Evolutionary conservation across 768 basidiomycete species (phyloP).

Genomic region (Tulasnella sp.): DNA sequence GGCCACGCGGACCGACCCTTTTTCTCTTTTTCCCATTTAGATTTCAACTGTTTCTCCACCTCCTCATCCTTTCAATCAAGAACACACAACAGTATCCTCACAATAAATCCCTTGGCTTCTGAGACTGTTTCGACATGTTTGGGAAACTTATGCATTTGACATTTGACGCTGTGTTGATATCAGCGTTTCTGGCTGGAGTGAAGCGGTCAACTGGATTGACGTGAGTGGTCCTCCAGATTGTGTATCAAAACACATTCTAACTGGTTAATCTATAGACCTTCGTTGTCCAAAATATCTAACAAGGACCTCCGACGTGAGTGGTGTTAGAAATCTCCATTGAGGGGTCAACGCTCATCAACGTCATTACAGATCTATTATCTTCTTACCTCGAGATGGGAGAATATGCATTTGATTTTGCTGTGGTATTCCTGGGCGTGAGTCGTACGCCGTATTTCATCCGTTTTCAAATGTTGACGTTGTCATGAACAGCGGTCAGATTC

Average conservation of each 20-base stretch:
- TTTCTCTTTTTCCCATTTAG: too few relatives aligned
- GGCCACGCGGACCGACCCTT: too few relatives aligned
- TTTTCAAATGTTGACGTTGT: constrained; percentile 9
- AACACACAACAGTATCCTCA: too few relatives aligned
- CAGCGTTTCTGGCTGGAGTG: constrained; percentile 73
- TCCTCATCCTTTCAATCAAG: too few relatives aligned
- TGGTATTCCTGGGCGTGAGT: constrained; percentile 70
- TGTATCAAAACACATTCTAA: not conserved
- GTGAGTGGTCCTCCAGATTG: constrained; percentile 34
- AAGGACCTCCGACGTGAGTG: constrained; percentile 76
- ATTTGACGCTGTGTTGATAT: constrained; percentile 65
- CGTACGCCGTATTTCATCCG: not conserved
- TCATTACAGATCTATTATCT: constrained; percentile 45
- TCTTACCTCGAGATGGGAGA: constrained; percentile 78
- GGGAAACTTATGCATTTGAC: constrained; percentile 59
- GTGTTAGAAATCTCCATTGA: not conserved
- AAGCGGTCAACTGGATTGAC: constrained; percentile 75
- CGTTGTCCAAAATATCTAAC: constrained; percentile 63
- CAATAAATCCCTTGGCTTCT: too few relatives aligned
- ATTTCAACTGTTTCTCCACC: too few relatives aligned
- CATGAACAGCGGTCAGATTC: constrained; percentile 48
- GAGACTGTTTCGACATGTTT: constrained; percentile 33
- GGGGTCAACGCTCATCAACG: not conserved
- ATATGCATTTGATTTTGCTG: constrained; percentile 75
- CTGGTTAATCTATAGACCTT: constrained; percentile 40